These are phyloP conservation scores for Ceratocystis destructans DNA, from an alignment of 2,329 filamentous ascomycete species.

Conservation along the genomic window DNA sequence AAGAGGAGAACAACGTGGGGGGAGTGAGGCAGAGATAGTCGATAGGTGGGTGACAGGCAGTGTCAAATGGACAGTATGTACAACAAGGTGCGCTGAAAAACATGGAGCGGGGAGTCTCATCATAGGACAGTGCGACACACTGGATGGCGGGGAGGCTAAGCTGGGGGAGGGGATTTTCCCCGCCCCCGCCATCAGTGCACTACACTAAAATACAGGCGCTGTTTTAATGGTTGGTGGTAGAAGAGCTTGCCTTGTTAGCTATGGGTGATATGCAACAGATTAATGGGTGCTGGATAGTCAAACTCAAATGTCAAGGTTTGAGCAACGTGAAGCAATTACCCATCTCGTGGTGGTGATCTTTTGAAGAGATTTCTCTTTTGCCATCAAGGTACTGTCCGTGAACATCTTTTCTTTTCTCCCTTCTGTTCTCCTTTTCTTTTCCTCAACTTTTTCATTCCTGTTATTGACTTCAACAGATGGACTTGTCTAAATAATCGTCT, in stretches of 20 bases:
- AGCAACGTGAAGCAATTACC: background rate
- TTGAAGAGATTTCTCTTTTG: background rate
- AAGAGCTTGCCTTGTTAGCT: background rate
- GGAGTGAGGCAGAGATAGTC: too few relatives aligned
- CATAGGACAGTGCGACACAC: background rate
- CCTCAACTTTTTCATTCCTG: background rate
- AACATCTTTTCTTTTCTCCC: background rate
- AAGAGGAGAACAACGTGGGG: too few relatives aligned
- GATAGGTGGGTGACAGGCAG: too few relatives aligned
- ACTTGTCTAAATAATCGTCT: background rate
- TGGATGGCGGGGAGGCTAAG: background rate
- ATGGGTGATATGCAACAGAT: background rate
- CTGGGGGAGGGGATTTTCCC: background rate
- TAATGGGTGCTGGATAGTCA: background rate
- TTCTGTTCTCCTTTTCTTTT: background rate
- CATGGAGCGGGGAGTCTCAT: background rate
- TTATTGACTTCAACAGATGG: too few relatives aligned
- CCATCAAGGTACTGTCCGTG: background rate
- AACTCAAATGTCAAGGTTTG: background rate
- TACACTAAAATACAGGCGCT: background rate
- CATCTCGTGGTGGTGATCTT: background rate
- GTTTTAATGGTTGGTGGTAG: background rate
- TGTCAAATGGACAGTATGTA: background rate
- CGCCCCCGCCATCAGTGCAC: conserved; percentile 16
- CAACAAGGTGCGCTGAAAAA: background rate